Evolutionary conservation across 495 filamentous ascomycete genomes (phyloP), one percentile per base, ranked within the genome.

Genomic region (Aspergillus wentii): DNA sequence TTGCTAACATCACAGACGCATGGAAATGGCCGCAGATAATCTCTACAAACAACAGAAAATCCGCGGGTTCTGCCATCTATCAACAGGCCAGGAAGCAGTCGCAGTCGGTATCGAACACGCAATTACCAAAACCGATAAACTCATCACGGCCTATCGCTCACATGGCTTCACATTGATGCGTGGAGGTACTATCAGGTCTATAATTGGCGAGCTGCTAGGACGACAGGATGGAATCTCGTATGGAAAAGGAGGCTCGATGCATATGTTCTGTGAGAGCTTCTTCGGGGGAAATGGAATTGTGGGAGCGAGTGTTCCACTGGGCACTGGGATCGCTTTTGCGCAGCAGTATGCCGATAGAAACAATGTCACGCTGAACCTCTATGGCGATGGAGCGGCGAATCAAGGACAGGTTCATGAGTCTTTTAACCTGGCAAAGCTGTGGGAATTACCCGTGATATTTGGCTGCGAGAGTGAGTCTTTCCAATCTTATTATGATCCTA

Each of bases 381-480:
- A 94, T 53, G 90, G 88, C 64, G 89, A 95, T 48, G 89, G 89
- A 56, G 89, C 90, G 31, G 81, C 78, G 61, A 95, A 95, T 66
- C 89, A 95, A 71, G 90, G 90, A 34, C 89, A 95, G 61, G 89
- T 95, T 25, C 94, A 95, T 56, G 89, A 95, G 72, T 82, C 89
- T 35, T 95, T 88, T 74, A 95, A 95, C 74, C 92, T 95, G 89
- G 89, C 89, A 16, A 94, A 94, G 76, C 78, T 95, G 34, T 95
- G 89, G 90, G 85, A 87, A 34, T 61, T 95, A 21, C 89, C 89
- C 11, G 74, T 90, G 28, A 76, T 95, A 14, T 95, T 95, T 54
- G 87, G 85, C 43, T 95, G 90, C 61, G 89, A 95, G 69, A 95
- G 88, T 94, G 74, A 52, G 79, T 72, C 40, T 27, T 8, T 29